These are phyloP conservation scores for Cryomyces minteri DNA, from an alignment of 495 filamentous ascomycete species.

Conservation along the genomic window DNA sequence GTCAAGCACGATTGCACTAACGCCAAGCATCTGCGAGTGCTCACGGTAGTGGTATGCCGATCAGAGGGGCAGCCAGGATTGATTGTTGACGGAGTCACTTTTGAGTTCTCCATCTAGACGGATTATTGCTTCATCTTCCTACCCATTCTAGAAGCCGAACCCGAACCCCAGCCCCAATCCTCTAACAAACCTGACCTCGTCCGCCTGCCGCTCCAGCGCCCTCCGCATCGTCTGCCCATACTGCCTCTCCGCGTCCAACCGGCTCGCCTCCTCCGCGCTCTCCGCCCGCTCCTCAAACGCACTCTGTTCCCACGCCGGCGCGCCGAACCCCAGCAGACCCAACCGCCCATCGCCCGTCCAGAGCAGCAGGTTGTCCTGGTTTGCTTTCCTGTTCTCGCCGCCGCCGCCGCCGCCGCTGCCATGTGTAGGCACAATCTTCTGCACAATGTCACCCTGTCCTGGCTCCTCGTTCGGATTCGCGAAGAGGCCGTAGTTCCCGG, in stretches of 20 bases:
- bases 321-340: conserved; percentile 18
- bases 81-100: too few relatives aligned
- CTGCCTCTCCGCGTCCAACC: conserved; percentile 30
- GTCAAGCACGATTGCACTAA: too few relatives aligned
- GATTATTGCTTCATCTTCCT: too few relatives aligned
- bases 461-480: conserved; percentile 6
- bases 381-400: conserved; percentile 3
- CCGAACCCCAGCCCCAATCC: conserved; percentile 35
- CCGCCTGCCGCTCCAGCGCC: conserved; percentile 60
- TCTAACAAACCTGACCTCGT: conserved; percentile 63
- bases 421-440: conserved; percentile 21
- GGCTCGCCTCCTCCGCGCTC: conserved; percentile 19
- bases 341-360: conserved; percentile 24
- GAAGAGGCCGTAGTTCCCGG: conserved; percentile 3
- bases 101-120: too few relatives aligned
- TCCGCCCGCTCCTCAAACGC: conserved; percentile 20
- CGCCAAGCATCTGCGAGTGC: too few relatives aligned
- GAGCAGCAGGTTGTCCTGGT: conserved; percentile 16
- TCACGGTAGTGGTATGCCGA: too few relatives aligned
- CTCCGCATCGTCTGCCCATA: conserved; percentile 54
- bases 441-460: conserved; percentile 21
- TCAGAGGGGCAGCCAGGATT: too few relatives aligned
- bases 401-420: not conserved
- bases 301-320: conserved; percentile 4
- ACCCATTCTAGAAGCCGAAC: not conserved